Base-by-base conservation (phyloP, 78 protist species). In the Ministeria vibrans region DNA sequence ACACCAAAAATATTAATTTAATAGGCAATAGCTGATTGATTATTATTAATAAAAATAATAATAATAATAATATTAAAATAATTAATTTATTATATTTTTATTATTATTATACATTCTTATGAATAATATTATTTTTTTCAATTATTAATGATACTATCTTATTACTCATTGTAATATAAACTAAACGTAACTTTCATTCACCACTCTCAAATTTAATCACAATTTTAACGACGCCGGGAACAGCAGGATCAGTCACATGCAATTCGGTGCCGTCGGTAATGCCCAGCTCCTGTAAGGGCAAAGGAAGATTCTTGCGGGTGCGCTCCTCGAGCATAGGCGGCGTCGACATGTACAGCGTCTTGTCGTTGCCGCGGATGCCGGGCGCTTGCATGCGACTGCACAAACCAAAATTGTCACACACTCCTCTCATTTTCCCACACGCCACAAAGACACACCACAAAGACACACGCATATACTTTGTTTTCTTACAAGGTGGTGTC, bases 271-370 rank as follows among this genome's bases (percentile, higher is more conserved):
- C 71, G n/a, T 23, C 38, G 0, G 2, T n/a, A 20, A 80, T 1
- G 27, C 76, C 72, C 28, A 80, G 45, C 55, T 68, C 75, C 6
- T 43, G 49, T 43, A 92, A 73, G 46, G 89, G 63, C 77, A 81
- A 83, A 78, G 34, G 80, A 5, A 92, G 74, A 66, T 92, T 92
- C 28, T 80, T 70, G 20, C 75, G 79, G 6, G 95, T 92, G 6
- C 81, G 39, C 43, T 51, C 46, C 55, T 82, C 78, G 28, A 92
- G 75, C 0, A 71, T 42, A 27, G 28, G 38, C 5, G 87, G 82
- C 25, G 80, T 70, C 62, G 78, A 75, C 93, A 92, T 89, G 78
- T 83, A 92, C 36, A 92, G 82, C 5, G 83, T 89, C 51, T 43
- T 53, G 43, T 85, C 84, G 38, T 42, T 53, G 42, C 39, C 49